Base-by-base conservation (phyloP, 805 yeast genomes). In the Hanseniaspora valbyensis region DNA sequence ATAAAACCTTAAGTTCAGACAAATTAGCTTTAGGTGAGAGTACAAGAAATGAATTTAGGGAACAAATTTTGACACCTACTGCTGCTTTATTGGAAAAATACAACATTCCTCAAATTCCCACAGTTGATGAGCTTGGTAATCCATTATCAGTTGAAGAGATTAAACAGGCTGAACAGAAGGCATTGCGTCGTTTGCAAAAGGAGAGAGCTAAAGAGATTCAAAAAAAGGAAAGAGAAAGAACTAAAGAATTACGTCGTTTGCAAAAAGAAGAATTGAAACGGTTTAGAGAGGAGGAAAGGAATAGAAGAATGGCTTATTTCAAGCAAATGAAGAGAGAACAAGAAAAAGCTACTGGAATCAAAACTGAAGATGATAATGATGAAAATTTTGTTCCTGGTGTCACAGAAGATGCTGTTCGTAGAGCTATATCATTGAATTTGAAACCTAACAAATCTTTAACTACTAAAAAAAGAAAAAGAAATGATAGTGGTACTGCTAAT, bases 371-470 rank as follows among this genome's bases (percentile, higher is more conserved):
- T n/a, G 22, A 4, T 25, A 26, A 25, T 25, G 43, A 14, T 40
- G 33, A 28, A 18, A 29, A n/a, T n/a, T n/a, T 41, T 19, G 36
- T 41, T 41, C 36, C 44, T 28, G 44, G 44, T 18, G 34, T 19
- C 6, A 25, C 16, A 16, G 19, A 28, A 41, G 44, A 16, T 24
- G 30, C 16, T 16, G 21, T 30, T 13, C 25, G 28, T 18, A 41
- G 19, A 18, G 36, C 36, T 3, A 25, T 29, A 4, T 16, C 25
- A 3, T 29, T 41, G 16, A 29, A 29, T 29, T 28, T 30, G 22
- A 30, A 41, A 10, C 34, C 24, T 28, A 29, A 30, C 19, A 41
- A 19, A n/a, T 41, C 30, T 4, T 14, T 41, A n/a, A 41, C 29
- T 4, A 12, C 21, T 10, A 30, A 29, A 28, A 41, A 25, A 18